Percentiles rank a stretch among this genome's conserved stretches.
These are phyloP conservation scores for Bolboschoenus planiculmis DNA, from an alignment of 176 grass and related monocot genomes.

Conservation along the genomic window DNA sequence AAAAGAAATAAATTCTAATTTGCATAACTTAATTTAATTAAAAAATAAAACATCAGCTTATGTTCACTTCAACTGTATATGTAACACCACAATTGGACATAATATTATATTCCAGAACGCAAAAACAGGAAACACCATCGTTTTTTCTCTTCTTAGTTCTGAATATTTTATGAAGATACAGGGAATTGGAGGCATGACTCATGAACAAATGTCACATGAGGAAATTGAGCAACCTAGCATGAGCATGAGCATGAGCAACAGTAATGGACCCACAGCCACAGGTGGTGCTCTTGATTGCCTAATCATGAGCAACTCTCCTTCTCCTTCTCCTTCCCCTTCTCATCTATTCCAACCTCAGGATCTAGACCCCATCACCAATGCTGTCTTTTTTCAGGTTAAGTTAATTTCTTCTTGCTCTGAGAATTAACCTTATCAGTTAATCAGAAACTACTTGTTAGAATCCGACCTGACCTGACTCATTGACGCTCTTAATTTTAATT, in stretches of 20 bases:
- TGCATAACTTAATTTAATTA: no score
- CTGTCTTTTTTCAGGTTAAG: slow-evolving; percentile 31
- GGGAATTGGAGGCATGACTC: slow-evolving; percentile 13
- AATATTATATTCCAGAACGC: no score
- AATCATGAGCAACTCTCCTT: background rate
- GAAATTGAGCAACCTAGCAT: background rate
- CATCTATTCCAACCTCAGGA: slow-evolving; percentile 9
- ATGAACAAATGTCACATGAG: background rate
- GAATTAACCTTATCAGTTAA: no score
- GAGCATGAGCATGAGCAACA: background rate
- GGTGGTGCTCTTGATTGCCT: background rate
- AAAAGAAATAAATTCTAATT: no score
- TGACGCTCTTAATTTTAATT: no score
- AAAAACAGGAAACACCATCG: background rate
- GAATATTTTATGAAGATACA: slow-evolving; percentile 1
- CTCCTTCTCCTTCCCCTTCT: background rate
- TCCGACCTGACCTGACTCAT: no score
- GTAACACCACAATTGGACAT: no score
- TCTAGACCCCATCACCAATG: background rate
- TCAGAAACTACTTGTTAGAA: no score
- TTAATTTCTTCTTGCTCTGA: no score
- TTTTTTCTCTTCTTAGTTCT: background rate
- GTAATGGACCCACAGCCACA: background rate
- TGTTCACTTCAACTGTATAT: no score
- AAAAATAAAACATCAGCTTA: no score